A percentile compares a stretch with the other conserved stretches of the same genome.
Conservation (phyloP, 2,329 filamentous ascomycete genomes). For the Alternaria solani region DNA sequence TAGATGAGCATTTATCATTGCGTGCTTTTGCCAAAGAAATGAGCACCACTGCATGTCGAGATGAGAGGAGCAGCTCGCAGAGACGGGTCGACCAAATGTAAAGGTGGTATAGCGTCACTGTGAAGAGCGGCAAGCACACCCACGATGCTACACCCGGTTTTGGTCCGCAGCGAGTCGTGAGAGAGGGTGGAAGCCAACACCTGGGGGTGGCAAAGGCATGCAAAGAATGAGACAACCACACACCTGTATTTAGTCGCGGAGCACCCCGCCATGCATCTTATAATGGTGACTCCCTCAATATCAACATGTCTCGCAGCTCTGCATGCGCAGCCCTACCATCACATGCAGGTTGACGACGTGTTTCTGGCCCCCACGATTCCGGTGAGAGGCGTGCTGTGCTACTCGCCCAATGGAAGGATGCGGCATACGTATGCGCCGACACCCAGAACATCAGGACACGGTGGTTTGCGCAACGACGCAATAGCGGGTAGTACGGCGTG, state of each 20-base stretch:
- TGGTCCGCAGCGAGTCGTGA: constrained; percentile 1
- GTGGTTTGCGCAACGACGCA: constrained; percentile 8
- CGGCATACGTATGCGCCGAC: constrained; percentile 17
- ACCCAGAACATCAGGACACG: constrained; percentile 19
- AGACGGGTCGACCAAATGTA: neutral
- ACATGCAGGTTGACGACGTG: constrained; percentile 16
- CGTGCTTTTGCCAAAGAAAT: constrained; percentile 1
- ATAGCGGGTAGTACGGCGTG: constrained; percentile 15
- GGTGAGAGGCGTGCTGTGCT: constrained; percentile 18
- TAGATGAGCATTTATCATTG: neutral
- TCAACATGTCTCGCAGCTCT: constrained; percentile 3
- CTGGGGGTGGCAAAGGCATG: neutral
- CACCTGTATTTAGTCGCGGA: neutral
- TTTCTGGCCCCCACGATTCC: constrained; percentile 33
- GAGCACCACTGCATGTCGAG: neutral
- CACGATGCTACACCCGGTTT: neutral
- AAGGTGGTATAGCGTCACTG: neutral
- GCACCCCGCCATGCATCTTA: neutral
- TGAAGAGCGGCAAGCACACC: neutral
- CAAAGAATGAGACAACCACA: constrained; percentile 1
- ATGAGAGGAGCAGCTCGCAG: neutral
- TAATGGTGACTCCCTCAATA: constrained; percentile 10
- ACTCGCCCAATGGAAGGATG: constrained; percentile 15
- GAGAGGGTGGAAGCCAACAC: neutral
- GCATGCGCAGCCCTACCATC: constrained; percentile 13